Evolutionary conservation across 2,329 filamentous ascomycete genomes (phyloP).

Genomic region (Cercospora zeae-maydis): DNA sequence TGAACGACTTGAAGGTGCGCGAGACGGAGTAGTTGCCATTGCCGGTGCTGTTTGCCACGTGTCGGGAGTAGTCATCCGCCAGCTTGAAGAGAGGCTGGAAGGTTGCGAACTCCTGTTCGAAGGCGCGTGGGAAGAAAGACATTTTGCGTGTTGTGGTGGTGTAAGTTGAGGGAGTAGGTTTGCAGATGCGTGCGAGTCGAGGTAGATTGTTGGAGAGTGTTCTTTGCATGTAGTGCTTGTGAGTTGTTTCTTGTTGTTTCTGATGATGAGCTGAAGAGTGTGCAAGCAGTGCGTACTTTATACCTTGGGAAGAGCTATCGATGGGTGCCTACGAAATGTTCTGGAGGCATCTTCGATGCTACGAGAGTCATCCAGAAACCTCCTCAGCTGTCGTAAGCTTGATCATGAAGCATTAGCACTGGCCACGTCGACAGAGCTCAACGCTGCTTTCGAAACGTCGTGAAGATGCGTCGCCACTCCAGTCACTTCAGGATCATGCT

Average conservation of each 20-base stretch:
- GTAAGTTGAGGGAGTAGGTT: conserved; percentile 22
- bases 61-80: conserved; percentile 45
- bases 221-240: conserved; percentile 29
- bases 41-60: conserved; percentile 31
- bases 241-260: conserved; percentile 25
- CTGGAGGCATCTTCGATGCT: conserved; percentile 16
- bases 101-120: conserved; percentile 35
- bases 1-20: conserved; percentile 54
- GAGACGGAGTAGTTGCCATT: conserved; percentile 13
- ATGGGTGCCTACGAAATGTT: conserved; percentile 9
- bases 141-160: conserved; percentile 35
- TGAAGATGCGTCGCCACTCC: background rate
- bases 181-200: conserved; percentile 31
- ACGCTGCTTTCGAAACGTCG: background rate
- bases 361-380: conserved; percentile 16
- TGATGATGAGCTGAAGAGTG: conserved; percentile 20
- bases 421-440: background rate
- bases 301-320: conserved; percentile 11
- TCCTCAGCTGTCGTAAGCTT: conserved; percentile 17
- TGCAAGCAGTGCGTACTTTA: conserved; percentile 16
- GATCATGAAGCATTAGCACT: background rate
- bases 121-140: conserved; percentile 39
- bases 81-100: conserved; percentile 45
- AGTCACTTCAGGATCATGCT: conserved; percentile 12
- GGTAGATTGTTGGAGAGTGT: conserved; percentile 30